Conservation (phyloP, 2,329 filamentous ascomycete species). For the Bertia moriformis region DNA sequence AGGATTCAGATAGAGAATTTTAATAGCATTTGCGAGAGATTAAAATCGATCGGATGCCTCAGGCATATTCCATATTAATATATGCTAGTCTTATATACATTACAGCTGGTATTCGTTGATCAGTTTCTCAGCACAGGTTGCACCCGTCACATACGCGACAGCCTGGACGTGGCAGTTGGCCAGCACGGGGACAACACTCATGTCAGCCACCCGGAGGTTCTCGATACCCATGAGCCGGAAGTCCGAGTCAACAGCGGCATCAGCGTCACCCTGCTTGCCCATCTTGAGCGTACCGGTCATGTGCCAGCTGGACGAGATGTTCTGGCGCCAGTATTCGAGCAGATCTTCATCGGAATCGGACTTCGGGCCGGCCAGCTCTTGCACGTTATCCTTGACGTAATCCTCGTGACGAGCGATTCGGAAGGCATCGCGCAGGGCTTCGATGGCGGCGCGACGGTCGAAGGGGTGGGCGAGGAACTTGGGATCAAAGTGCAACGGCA, state of each 20-base stretch:
- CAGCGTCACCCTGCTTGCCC: slow-evolving; percentile 25
- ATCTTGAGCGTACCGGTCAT: slow-evolving; percentile 42
- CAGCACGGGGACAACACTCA: slow-evolving; percentile 33
- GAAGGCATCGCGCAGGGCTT: slow-evolving; percentile 26
- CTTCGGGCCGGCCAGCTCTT: slow-evolving; percentile 23
- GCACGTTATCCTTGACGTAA: slow-evolving; percentile 26
- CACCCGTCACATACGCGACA: slow-evolving; percentile 35
- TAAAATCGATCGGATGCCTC: slow-evolving; percentile 2
- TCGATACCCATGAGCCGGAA: slow-evolving; percentile 31
- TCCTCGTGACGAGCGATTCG: slow-evolving; percentile 23
- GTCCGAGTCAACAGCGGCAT: slow-evolving; percentile 31
- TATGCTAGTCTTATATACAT: slow-evolving; percentile 4
- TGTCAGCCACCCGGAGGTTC: slow-evolving; percentile 32
- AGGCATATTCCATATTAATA: slow-evolving; percentile 4
- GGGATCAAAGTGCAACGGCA: slow-evolving; percentile 35
- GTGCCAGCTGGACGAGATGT: slow-evolving; percentile 31
- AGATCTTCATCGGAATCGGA: slow-evolving; percentile 38
- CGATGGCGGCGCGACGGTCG: slow-evolving; percentile 33
- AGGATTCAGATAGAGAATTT: too few species aligned
- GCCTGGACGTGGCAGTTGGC: slow-evolving; percentile 34
- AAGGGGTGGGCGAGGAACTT: slow-evolving; percentile 36
- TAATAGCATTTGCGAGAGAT: slow-evolving; percentile 5
- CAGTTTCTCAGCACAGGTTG: slow-evolving; percentile 33
- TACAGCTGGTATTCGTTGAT: slow-evolving; percentile 24
- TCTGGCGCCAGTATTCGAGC: slow-evolving; percentile 24